phyloP scores from a whole-genome alignment of 345 rosid genomes.

The thale cress (Arabidopsis thaliana) region DNA sequence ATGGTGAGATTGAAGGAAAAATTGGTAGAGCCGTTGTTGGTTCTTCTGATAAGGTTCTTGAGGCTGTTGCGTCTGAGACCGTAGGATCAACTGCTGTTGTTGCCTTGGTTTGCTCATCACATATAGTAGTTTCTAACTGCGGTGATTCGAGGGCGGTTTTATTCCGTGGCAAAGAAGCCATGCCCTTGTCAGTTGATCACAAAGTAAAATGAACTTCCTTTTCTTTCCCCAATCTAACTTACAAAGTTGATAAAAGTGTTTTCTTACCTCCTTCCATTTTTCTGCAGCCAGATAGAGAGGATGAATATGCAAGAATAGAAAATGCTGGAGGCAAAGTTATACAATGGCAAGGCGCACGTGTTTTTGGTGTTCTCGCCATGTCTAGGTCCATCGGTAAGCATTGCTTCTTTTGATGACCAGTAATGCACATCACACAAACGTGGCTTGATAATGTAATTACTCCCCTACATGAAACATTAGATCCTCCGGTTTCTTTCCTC shows the following conservation, averaged over 20 bases:
- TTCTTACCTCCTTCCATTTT: background rate
- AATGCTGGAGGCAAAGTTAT: slow-evolving; percentile 98
- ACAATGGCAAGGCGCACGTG: slow-evolving; percentile 97
- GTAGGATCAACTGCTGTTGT: slow-evolving; percentile 98
- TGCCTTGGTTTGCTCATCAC: slow-evolving; percentile 79
- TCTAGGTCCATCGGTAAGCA: slow-evolving; percentile 91
- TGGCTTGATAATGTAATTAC: slow-evolving; percentile 24
- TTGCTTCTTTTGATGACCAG: slow-evolving; percentile 5
- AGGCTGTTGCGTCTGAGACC: slow-evolving; percentile 89
- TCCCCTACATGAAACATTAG: slow-evolving; percentile 32
- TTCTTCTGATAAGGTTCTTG: slow-evolving; percentile 38
- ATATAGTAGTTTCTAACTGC: slow-evolving; percentile 87
- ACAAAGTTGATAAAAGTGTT: background rate
- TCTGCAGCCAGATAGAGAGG: slow-evolving; percentile 90
- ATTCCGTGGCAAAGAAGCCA: slow-evolving; percentile 87
- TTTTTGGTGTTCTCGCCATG: slow-evolving; percentile 97
- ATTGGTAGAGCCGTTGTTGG: slow-evolving; percentile 33
- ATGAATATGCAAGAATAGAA: slow-evolving; percentile 93
- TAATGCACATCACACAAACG: background rate
- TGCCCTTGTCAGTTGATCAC: slow-evolving; percentile 92
- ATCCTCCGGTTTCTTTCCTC: slow-evolving; percentile 19
- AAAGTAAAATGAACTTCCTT: slow-evolving; percentile 59
- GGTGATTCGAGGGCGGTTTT: slow-evolving; percentile 99
- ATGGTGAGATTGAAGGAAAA: slow-evolving; percentile 78
- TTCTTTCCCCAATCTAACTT: background rate